Conservation (phyloP, 208 protist species). For the Leishmania turanica region DNA sequence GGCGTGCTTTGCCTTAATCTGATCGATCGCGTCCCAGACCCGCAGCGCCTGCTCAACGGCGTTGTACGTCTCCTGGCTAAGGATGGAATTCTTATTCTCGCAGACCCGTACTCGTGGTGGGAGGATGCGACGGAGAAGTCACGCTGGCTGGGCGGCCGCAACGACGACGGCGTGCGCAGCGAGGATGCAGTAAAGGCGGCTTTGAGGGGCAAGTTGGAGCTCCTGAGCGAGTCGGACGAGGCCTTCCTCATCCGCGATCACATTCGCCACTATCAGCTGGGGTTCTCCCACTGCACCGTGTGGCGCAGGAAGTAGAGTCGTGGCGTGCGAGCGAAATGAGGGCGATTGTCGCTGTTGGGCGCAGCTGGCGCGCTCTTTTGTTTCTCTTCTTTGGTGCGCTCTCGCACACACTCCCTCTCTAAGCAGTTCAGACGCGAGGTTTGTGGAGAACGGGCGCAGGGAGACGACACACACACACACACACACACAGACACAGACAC, state of each 20-base stretch:
- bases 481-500: background rate
- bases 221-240: slow-evolving; percentile 77
- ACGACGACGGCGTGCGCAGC: slow-evolving; percentile 38
- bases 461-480: background rate
- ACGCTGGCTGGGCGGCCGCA: slow-evolving; percentile 78
- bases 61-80: slow-evolving; percentile 43
- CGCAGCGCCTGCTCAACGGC: slow-evolving; percentile 54
- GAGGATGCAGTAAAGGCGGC: slow-evolving; percentile 71
- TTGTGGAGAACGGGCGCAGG: background rate
- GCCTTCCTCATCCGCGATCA: slow-evolving; percentile 91
- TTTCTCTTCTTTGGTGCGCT: background rate
- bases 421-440: background rate
- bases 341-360: background rate
- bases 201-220: slow-evolving; percentile 66
- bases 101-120: slow-evolving; percentile 89
- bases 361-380: background rate
- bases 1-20: slow-evolving; percentile 81
- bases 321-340: background rate
- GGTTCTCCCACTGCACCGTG: slow-evolving; percentile 83
- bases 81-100: slow-evolving; percentile 77
- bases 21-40: slow-evolving; percentile 82
- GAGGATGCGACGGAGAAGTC: slow-evolving; percentile 58
- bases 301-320: slow-evolving; percentile 46
- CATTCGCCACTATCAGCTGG: slow-evolving; percentile 86
- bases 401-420: background rate